Evolutionary conservation across 371 early-diverging fungal genomes (phyloP).

Genomic region (Rhizopus stolonifer): DNA sequence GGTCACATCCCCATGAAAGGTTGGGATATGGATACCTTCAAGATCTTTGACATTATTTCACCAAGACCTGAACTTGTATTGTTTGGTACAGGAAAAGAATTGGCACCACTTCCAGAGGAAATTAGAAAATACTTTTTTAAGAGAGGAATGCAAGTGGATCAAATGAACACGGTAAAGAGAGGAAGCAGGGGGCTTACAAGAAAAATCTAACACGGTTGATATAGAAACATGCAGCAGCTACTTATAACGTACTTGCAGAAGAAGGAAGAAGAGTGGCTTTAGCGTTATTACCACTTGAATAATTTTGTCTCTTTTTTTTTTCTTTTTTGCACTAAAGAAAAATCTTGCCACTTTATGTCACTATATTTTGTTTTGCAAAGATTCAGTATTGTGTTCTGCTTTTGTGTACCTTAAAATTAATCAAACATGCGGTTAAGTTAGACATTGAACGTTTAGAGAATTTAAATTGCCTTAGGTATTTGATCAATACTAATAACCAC

Average conservation of each 20-base stretch:
- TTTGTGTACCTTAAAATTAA: too few relatives aligned
- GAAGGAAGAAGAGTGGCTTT: constrained; percentile 65
- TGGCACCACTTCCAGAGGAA: constrained; percentile 54
- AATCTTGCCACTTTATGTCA: neutral
- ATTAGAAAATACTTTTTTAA: constrained; percentile 51
- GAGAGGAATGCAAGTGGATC: constrained; percentile 61
- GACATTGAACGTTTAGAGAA: too few relatives aligned
- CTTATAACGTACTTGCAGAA: constrained; percentile 63
- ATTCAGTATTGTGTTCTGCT: too few relatives aligned
- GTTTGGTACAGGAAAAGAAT: constrained; percentile 57
- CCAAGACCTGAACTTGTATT: constrained; percentile 58
- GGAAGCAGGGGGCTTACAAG: neutral
- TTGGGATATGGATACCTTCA: constrained; percentile 42
- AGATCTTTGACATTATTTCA: constrained; percentile 48
- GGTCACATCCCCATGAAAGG: constrained; percentile 29
- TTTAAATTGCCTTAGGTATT: too few relatives aligned
- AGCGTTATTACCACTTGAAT: constrained; percentile 52
- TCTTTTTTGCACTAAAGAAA: neutral
- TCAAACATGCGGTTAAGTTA: too few relatives aligned
- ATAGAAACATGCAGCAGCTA: constrained; percentile 64
- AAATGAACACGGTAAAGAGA: constrained; percentile 61
- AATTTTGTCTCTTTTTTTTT: neutral
- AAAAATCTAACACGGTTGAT: neutral
- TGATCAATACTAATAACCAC: too few relatives aligned
- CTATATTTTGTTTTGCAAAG: too few relatives aligned